A percentile compares a stretch with the other conserved stretches of the same genome.
Conservation (phyloP, 805 yeast species). For the Groenewaldozyma tartarivorans region DNA sequence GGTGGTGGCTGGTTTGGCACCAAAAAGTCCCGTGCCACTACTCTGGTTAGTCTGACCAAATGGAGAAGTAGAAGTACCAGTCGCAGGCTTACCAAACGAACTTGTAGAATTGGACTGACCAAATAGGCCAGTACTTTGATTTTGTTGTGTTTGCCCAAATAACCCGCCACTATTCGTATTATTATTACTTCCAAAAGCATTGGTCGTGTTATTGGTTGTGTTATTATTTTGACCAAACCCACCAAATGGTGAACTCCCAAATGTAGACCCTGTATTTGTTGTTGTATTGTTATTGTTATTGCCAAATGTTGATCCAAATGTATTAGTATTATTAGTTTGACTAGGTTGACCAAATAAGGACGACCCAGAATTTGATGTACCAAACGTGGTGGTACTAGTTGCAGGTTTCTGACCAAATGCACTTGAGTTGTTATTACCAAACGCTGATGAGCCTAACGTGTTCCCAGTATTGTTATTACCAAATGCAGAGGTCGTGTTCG, state of each 20-base stretch:
- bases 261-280: slow-evolving; percentile 21
- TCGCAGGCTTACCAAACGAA: slow-evolving; percentile 17
- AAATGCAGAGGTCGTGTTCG: slow-evolving; percentile 17
- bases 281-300: slow-evolving; percentile 12
- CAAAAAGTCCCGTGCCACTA: slow-evolving; percentile 7
- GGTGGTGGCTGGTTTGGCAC: slow-evolving; percentile 4
- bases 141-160: slow-evolving; percentile 10
- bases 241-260: slow-evolving; percentile 27
- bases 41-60: slow-evolving; percentile 9
- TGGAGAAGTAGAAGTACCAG: slow-evolving; percentile 5
- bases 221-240: slow-evolving; percentile 14
- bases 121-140: slow-evolving; percentile 17
- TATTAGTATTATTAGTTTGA: slow-evolving; percentile 15
- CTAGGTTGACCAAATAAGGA: slow-evolving; percentile 10
- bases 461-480: slow-evolving; percentile 12
- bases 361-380: slow-evolving; percentile 18
- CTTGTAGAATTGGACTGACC: slow-evolving; percentile 21
- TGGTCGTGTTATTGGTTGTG: slow-evolving; percentile 20
- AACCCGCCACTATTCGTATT: not conserved
- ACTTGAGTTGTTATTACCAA: slow-evolving; percentile 10
- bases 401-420: slow-evolving; percentile 6
- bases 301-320: slow-evolving; percentile 35
- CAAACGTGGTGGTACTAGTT: not conserved
- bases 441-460: slow-evolving; percentile 9
- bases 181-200: slow-evolving; percentile 15